Evolutionary conservation across 2,329 filamentous ascomycete species (phyloP).

Genomic region (Penicillium sp.): DNA sequence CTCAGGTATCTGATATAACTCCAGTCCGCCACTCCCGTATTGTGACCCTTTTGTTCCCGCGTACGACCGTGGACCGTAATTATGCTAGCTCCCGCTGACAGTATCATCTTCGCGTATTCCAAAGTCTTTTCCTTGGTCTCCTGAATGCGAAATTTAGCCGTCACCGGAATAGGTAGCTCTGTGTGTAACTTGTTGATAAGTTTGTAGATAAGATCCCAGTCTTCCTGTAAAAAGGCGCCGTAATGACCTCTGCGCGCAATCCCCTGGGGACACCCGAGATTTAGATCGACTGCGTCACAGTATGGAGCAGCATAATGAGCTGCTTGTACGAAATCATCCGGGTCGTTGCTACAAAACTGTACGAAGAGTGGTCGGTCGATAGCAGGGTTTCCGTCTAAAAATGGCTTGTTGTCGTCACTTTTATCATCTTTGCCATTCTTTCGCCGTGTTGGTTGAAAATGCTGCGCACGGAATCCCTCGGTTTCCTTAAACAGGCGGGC

Average conservation of each 20-base stretch:
- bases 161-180: conserved; percentile 76
- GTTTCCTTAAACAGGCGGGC: conserved; percentile 80
- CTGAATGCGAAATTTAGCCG: conserved; percentile 88
- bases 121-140: conserved; percentile 84
- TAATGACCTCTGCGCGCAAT: conserved; percentile 90
- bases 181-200: conserved; percentile 80
- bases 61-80: conserved; percentile 86
- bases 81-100: conserved; percentile 85
- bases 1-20: conserved; percentile 74
- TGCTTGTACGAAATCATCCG: conserved; percentile 53
- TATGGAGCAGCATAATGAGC: conserved; percentile 75
- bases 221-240: conserved; percentile 90
- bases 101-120: conserved; percentile 80
- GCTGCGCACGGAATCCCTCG: conserved; percentile 68
- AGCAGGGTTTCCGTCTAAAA: conserved; percentile 80
- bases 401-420: conserved; percentile 36
- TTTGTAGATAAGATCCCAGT: conserved; percentile 76
- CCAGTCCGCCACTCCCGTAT: conserved; percentile 94
- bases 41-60: conserved; percentile 91
- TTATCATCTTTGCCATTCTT: conserved; percentile 19
- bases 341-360: conserved; percentile 72
- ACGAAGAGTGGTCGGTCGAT: conserved; percentile 89
- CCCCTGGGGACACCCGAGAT: conserved; percentile 92
- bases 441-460: conserved; percentile 68
- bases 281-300: conserved; percentile 93